Percentiles rank a stretch among this genome's conserved stretches.
Conservation (phyloP, 192 early-diverging fungal species). For the Coemansia pectinata region DNA sequence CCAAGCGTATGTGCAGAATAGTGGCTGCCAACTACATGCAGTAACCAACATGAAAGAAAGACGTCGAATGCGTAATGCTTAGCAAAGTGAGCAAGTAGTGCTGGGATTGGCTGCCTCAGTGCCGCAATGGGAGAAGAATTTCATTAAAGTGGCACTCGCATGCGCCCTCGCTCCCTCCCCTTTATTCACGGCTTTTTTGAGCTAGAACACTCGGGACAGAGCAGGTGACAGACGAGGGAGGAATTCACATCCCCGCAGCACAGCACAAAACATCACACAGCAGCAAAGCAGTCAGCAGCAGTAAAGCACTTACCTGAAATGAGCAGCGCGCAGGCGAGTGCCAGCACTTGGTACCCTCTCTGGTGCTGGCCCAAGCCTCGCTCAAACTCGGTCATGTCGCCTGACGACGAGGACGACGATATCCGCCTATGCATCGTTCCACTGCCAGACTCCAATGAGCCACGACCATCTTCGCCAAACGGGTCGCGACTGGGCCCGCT, state of each 20-base stretch:
- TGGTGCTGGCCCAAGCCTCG: conserved; percentile 28
- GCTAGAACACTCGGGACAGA: not conserved
- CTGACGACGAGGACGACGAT: conserved; percentile 27
- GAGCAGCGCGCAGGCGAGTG: conserved; percentile 60
- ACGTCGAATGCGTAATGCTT: conserved; percentile 1
- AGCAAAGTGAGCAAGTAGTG: not conserved
- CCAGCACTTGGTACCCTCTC: conserved; percentile 60
- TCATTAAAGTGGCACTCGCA: not conserved
- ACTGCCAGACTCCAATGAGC: conserved; percentile 16
- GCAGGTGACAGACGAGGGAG: not conserved
- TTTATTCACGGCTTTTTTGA: not conserved
- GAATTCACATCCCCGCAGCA: not conserved
- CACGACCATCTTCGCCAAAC: conserved; percentile 12
- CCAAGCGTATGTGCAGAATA: conserved; percentile 74
- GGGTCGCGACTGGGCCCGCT: conserved; percentile 10
- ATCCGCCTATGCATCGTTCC: conserved; percentile 19
- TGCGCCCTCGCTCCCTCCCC: not conserved
- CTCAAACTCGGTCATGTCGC: conserved; percentile 43
- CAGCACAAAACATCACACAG: not conserved
- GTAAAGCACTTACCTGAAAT: conserved; percentile 57
- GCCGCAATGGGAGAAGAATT: not conserved
- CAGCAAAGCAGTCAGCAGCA: not conserved
- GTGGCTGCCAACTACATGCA: conserved; percentile 66
- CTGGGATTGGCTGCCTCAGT: not conserved
- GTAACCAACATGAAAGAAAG: conserved; percentile 1